These are phyloP conservation scores for Lophium mytilinum DNA, from an alignment of 495 filamentous ascomycete genomes.

Conservation along the genomic window DNA sequence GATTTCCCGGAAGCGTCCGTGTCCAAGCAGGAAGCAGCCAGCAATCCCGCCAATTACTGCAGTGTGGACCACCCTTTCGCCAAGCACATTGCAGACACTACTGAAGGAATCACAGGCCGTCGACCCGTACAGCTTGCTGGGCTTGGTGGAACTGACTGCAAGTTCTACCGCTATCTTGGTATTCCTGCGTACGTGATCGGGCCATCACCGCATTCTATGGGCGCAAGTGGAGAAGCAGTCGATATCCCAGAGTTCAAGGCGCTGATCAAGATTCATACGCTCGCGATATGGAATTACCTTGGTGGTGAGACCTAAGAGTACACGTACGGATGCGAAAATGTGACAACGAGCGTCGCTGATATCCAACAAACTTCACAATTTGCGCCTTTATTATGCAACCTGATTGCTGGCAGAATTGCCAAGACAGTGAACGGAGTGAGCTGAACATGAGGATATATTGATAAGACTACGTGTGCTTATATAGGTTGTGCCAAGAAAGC, in stretches of 20 bases:
- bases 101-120: neutral
- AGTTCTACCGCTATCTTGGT: conserved; percentile 17
- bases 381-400: no score
- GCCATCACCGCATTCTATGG: conserved; percentile 13
- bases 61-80: conserved; percentile 2
- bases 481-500: no score
- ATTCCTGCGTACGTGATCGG: conserved; percentile 17
- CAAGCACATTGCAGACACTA: conserved; percentile 3
- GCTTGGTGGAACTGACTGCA: conserved; percentile 17
- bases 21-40: conserved; percentile 13
- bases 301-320: neutral
- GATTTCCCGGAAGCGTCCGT: conserved; percentile 13
- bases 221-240: conserved; percentile 7
- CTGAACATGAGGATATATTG: no score
- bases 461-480: no score
- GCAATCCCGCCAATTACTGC: conserved; percentile 16
- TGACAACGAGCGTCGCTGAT: no score
- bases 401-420: no score
- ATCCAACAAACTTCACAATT: no score
- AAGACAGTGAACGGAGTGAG: no score
- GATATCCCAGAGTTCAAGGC: conserved; percentile 10
- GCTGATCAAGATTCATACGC: conserved; percentile 9
- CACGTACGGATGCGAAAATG: no score
- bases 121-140: conserved; percentile 1
- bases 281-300: conserved; percentile 16